phyloP scores from a whole-genome alignment of 768 basidiomycete genomes.

The Phylloporus sp. region DNA sequence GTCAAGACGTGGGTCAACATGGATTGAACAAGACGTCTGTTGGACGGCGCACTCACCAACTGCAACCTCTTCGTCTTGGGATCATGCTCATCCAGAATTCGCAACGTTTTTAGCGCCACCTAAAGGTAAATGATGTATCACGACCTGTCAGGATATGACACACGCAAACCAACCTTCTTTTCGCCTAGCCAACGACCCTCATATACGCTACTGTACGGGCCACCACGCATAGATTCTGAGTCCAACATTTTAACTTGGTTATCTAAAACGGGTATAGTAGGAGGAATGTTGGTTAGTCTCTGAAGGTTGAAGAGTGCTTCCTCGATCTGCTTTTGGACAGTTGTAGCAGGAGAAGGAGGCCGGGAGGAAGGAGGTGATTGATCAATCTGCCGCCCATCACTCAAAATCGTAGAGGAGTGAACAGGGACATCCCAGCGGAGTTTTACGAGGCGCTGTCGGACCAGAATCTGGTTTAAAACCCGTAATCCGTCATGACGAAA shows the following conservation, averaged over 20 bases:
- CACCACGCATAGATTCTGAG: slow-evolving; percentile 43
- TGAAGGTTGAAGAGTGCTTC: slow-evolving; percentile 46
- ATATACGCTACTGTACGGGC: slow-evolving; percentile 54
- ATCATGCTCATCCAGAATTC: slow-evolving; percentile 43
- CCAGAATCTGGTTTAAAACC: neutral
- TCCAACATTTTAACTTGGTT: slow-evolving; percentile 44
- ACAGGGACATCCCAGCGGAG: slow-evolving; percentile 4
- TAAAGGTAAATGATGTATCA: slow-evolving; percentile 17
- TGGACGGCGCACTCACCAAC: slow-evolving; percentile 10
- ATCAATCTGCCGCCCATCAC: slow-evolving; percentile 17
- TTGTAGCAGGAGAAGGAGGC: slow-evolving; percentile 22
- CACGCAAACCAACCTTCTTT: slow-evolving; percentile 39
- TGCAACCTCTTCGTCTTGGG: slow-evolving; percentile 41
- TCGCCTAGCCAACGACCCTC: slow-evolving; percentile 52
- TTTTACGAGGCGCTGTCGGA: slow-evolving; percentile 21
- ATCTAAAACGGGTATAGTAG: slow-evolving; percentile 48
- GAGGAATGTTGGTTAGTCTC: slow-evolving; percentile 48
- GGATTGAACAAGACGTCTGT: neutral
- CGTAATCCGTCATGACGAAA: neutral
- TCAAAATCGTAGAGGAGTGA: slow-evolving; percentile 14
- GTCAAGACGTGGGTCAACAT: neutral
- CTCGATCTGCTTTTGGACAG: slow-evolving; percentile 39
- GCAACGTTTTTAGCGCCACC: slow-evolving; percentile 57
- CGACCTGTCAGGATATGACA: neutral
- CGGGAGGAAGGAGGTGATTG: slow-evolving; percentile 20